Base-by-base conservation (phyloP, 2,329 filamentous ascomycete genomes). In the Juglanconis juglandina region DNA sequence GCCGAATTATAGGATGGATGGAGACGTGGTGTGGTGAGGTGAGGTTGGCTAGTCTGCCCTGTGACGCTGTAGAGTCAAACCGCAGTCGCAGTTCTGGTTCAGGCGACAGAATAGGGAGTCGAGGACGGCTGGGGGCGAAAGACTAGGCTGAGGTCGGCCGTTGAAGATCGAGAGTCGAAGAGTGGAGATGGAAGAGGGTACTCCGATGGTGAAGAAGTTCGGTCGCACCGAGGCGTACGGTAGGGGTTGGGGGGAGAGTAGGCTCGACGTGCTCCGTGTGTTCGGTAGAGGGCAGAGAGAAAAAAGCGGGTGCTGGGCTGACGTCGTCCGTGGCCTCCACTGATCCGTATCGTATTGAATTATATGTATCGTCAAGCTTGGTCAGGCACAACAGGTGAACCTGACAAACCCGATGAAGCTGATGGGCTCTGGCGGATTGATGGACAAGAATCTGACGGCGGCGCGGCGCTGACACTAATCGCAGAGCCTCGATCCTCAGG, bases 371-470 rank as follows among this genome's bases (percentile, higher is more conserved):
- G 46, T 48, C 46, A 48, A 48, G 17, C 8, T 48, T 17, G 17
- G 8, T 6, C 46, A 32, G 2, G 24, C 46, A 48, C 4, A 48
- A 17, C n/a, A 7, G 42, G 14, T 24, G 42, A 17, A 46, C 39
- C 39, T 42, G 39, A 42, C 39, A 42, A 42, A 42, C 11, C 39
- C 39, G 10, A 42, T 42, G 39, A 42, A 42, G 39, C 39, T 42
- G 39, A 42, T 42, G 39, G 39, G 39, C 39, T 39, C 37, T 42
- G 10, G 34, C 53, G 53, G 60, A 51, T 71, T 68, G 67, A 67
- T 61, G 67, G 64, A 63, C 53, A 72, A 67, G 66, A 68, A 53
- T 63, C 64, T 71, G 58, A 58, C 35, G 14, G 63, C 58, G 69
- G 70, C 32, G 63, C 69, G n/a, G 67, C 66, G 68, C 68, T 53